Conservation (phyloP, 768 basidiomycete genomes). For the Phanerochaete sordida region DNA sequence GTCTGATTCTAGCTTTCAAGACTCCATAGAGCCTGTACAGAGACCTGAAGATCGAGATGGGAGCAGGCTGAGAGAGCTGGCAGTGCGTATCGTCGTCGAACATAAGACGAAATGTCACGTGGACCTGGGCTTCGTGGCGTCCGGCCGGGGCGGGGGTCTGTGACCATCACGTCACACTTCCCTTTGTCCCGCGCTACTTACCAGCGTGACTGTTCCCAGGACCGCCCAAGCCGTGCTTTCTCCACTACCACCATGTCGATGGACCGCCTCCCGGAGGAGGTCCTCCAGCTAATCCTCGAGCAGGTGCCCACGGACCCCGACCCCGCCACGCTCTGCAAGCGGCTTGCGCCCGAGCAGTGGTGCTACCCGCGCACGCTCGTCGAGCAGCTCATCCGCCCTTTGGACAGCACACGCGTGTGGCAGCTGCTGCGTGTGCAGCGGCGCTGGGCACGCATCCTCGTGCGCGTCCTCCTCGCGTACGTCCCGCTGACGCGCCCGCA, state of each 20-base stretch:
- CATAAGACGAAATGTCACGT: too few relatives aligned
- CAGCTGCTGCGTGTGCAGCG: background rate
- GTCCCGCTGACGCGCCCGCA: background rate
- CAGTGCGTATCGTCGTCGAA: too few relatives aligned
- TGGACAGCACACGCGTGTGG: background rate
- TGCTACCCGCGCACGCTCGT: background rate
- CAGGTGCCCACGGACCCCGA: background rate
- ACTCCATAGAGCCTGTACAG: too few relatives aligned
- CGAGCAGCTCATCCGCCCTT: background rate
- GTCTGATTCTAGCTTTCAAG: too few relatives aligned
- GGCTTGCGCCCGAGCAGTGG: background rate
- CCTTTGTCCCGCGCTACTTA: too few relatives aligned
- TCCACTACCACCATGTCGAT: background rate
- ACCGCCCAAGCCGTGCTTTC: too few relatives aligned
- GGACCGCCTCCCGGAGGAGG: background rate
- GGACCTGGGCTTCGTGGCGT: too few relatives aligned
- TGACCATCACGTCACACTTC: too few relatives aligned
- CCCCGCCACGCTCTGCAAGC: background rate
- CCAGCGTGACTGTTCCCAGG: too few relatives aligned
- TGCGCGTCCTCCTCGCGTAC: background rate
- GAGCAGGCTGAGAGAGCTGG: too few relatives aligned
- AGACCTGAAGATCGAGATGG: too few relatives aligned
- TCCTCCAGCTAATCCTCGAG: background rate
- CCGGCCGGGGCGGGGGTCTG: too few relatives aligned
- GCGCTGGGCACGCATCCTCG: background rate